Evolutionary conservation across 139 green algal genomes (phyloP), one percentile per base, ranked within the genome.

Genomic region (Chlorella vulgaris): DNA sequence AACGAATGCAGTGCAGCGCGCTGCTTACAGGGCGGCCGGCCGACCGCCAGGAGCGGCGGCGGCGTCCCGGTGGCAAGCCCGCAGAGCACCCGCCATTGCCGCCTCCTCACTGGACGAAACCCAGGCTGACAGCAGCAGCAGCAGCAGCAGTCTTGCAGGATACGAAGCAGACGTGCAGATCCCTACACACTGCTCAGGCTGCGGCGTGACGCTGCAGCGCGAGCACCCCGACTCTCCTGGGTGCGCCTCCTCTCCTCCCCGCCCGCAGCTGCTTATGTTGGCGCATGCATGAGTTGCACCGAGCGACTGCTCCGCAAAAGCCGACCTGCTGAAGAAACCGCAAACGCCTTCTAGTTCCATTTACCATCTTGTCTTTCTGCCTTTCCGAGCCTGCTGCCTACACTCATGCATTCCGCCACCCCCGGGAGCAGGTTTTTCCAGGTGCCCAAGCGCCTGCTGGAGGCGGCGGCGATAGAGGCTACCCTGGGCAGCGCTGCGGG

Each of bases 191-290:
- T 97, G 93, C 87, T 90, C 87, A 28, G 93, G 93, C 13, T 97
- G 93, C 79, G 93, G 93, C 8, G 88, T 97, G 28, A 83, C 78
- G 69, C 82, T 97, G 81, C 93, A 97, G 81, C 68, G 88, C 61
- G 74, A 87, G 33, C 84, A 94, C 47, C 73, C 89, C 10, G 67
- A 92, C 26, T 76, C 58, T 0, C 88, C 93, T 60, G 93, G 93
- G 91, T 97, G 67, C 7, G 62, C 29, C 29, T 21, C 3, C 18
- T 10, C 62, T 29, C 18, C 62, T 42, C 7, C 29, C 28, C 31
- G n/a, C n/a, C 42, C 21, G 26, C 3, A 40, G 26, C 40, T 40
- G 10, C 4, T 66, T 2, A 4, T 67, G 58, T 7, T 67, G 18
- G 15, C 21, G 7, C 24, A 29, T 39, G 4, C 13, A n/a, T 26